A percentile compares a stretch with the other conserved stretches of the same genome.
Evolutionary conservation across 768 basidiomycete species (phyloP).

Genomic region (Tulasnella sp.): DNA sequence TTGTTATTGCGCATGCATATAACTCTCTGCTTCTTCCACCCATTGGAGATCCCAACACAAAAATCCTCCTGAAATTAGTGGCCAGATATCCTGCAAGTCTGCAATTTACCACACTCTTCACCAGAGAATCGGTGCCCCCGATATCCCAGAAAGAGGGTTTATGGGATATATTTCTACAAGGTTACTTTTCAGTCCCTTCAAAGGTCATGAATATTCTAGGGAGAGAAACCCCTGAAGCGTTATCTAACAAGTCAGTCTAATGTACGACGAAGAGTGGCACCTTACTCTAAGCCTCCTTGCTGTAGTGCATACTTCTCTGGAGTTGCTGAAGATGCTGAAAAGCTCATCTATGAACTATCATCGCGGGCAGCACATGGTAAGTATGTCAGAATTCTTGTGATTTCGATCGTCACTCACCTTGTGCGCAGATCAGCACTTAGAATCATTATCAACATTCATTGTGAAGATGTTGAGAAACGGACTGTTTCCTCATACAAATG

Average conservation of each 20-base stretch:
- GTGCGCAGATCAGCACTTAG: not conserved
- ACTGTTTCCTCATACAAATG: constrained; percentile 42
- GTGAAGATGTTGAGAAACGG: constrained; percentile 57
- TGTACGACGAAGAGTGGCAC: not conserved
- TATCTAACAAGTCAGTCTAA: constrained; percentile 31
- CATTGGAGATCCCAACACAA: constrained; percentile 36
- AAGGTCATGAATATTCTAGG: constrained; percentile 63
- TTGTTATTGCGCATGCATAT: constrained; percentile 37
- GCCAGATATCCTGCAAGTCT: constrained; percentile 51
- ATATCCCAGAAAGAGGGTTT: constrained; percentile 24
- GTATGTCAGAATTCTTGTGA: not conserved
- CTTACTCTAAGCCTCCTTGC: not conserved
- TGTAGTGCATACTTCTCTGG: constrained; percentile 17
- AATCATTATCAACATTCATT: constrained; percentile 41
- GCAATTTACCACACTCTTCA: constrained; percentile 46
- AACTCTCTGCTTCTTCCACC: constrained; percentile 46
- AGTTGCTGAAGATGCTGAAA: constrained; percentile 19
- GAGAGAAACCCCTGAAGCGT: constrained; percentile 31
- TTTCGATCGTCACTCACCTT: not conserved
- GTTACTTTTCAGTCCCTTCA: constrained; percentile 51
- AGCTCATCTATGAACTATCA: constrained; percentile 22
- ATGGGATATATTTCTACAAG: constrained; percentile 72
- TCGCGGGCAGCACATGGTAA: constrained; percentile 11
- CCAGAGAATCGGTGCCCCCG: constrained; percentile 12
- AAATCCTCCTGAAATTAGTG: constrained; percentile 44